Base-by-base conservation (phyloP, 2,329 filamentous ascomycete species). In the Fusarium siculi region DNA sequence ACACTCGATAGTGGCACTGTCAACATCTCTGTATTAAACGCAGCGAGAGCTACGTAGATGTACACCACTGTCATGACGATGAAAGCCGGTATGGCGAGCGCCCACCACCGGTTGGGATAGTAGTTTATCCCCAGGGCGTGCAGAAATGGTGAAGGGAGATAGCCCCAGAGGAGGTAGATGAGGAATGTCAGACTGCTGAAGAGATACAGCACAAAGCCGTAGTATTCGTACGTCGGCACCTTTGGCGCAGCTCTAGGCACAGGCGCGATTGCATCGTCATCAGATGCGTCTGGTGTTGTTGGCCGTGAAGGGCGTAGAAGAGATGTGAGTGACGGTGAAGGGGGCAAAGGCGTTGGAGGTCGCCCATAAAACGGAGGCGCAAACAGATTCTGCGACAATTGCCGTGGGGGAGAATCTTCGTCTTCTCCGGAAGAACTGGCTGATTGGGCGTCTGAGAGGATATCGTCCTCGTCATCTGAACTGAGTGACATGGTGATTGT, bases 141-240 rank as follows among this genome's bases (percentile, higher is more conserved):
- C 47, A 99, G 88, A 81, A 98, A 95, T 0, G 95, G 95, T 30
- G 93, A 94, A 0, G 96, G 96, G 10, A 98, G 90, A 83, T 96
- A 98, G 19, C 93, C 93, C 96, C 95, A 98, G 16, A 92, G 85
- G 19, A 92, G 84, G 81, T 90, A 93, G 79, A 89, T 87, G 80
- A 93, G 85, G 80, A 98, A 98, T 4, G 91, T 91, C 57, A 96
- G 86, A 28, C 92, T 94, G 70, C 93, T 95, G 79, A 96, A 94
- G 43, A 99, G 88, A 84, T 99, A 98, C 55, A 99, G 89, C 60
- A 97, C 96, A 84, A 99, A 99, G 80, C 96, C 96, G 81, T 98
- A 98, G 89, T 98, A 99, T 81, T 99, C 96, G 85, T 99, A 98
- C 0, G 96, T 99, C n/a, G 96, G 96, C 5, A 99, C 95, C 80